These are phyloP conservation scores for Arxiozyma bovina DNA, from an alignment of 1,139 yeast species.

Conservation along the genomic window DNA sequence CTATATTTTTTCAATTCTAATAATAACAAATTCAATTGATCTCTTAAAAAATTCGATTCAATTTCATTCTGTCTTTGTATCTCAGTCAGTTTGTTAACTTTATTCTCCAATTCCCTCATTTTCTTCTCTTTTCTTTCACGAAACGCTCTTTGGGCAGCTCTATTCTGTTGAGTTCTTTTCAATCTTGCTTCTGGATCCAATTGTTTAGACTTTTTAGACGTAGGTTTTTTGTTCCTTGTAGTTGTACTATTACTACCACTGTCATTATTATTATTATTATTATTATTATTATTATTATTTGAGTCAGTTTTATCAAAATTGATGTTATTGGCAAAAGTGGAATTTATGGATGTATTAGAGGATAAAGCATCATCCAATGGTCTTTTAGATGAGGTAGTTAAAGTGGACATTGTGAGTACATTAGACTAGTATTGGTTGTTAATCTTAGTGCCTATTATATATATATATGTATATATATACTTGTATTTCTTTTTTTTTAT, in stretches of 20 bases:
- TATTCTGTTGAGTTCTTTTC: slow-evolving; percentile 89
- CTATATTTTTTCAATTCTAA: slow-evolving; percentile 60
- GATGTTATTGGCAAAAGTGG: neutral
- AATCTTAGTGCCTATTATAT: too few species aligned
- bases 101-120: slow-evolving; percentile 78
- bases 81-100: slow-evolving; percentile 62
- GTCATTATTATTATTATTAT: neutral
- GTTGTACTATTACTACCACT: neutral
- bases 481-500: too few species aligned
- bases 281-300: neutral
- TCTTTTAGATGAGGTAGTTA: neutral
- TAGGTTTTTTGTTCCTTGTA: slow-evolving; percentile 35
- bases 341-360: neutral
- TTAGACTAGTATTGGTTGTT: too few species aligned
- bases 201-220: slow-evolving; percentile 38
- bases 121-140: slow-evolving; percentile 87
- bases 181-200: slow-evolving; percentile 68
- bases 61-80: slow-evolving; percentile 57
- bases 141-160: slow-evolving; percentile 97
- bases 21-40: slow-evolving; percentile 71
- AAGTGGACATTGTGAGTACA: neutral
- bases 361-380: neutral
- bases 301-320: neutral
- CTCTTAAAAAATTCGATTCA: slow-evolving; percentile 67
- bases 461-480: too few species aligned